Evolutionary conservation across 768 basidiomycete species (phyloP), one percentile per base, ranked within the genome.

Genomic region (Hygrocybe punicea): DNA sequence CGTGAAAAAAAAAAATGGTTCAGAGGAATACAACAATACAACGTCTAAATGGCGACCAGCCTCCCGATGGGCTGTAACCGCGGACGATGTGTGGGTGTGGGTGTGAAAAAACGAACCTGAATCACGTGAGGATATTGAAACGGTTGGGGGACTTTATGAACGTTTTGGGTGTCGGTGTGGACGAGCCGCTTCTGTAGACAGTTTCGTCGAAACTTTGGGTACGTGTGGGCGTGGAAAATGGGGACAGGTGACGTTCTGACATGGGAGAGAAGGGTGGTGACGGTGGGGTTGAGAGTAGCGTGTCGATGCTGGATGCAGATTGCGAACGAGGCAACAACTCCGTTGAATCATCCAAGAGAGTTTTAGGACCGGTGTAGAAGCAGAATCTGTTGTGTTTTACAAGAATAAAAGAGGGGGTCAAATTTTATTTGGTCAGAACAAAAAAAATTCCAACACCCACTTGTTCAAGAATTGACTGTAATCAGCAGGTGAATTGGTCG

Each of bases 351-450:
- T 62, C 23, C 9, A 60, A 35, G 5, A 56, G 48, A 6, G 62
- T 65, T 34, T 77, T 81, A 3, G 76, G 63, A 1, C 89, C 89
- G 2, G 89, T 91, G 71, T 82, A 91, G 72, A 91, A 91, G 73
- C 89, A 91, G 69, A 87, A 91, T 63, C 89, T 91, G 56, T 47
- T 1, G 7, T 9, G n/a, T n/a, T n/a, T n/a, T n/a, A n/a, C n/a
- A n/a, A n/a, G n/a, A 47, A 47, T 47, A 23, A 6, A 5, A n/a
- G 17, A 3, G 7, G 21, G 16, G 11, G 6, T 23, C 21, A 23
- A 5, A 5, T 47, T 47, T 19, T 23, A 3, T 17, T 4, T 19
- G 39, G 39, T 21, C 46, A 56, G 51, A 49, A 42, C 8, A n/a
- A 29, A 6, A 19, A 46, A 40, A 42, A 34, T 29, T 16, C 54